phyloP scores from a whole-genome alignment of 257 asterid species.

The Solanum gandarillasii region DNA sequence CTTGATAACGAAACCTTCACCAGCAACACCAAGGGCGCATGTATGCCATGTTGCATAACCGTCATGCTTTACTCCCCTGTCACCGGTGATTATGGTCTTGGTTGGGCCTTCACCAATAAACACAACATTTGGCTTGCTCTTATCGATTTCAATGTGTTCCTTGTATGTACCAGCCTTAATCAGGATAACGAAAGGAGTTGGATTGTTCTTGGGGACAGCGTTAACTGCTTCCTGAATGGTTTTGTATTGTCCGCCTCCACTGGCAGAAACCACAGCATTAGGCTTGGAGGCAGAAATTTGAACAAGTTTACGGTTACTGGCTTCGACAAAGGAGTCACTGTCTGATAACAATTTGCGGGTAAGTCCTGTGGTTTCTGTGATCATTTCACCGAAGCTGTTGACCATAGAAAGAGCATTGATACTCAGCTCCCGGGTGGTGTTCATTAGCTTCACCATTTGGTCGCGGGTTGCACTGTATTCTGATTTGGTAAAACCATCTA shows the following conservation, averaged over 20 bases:
- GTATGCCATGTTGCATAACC: not conserved
- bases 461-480: conserved; percentile 42
- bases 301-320: not conserved
- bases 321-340: not conserved
- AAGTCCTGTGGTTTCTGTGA: conserved; percentile 9
- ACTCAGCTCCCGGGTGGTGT: conserved; percentile 30
- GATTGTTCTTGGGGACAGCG: not conserved
- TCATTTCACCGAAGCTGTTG: conserved; percentile 16
- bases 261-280: conserved; percentile 37
- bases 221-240: conserved; percentile 14
- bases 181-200: conserved; percentile 9
- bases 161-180: conserved; percentile 27
- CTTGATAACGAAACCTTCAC: conserved; percentile 43
- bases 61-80: conserved; percentile 6
- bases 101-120: conserved; percentile 55
- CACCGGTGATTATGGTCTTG: conserved; percentile 26
- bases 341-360: conserved; percentile 18
- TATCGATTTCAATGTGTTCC: conserved; percentile 14
- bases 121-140: conserved; percentile 12
- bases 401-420: conserved; percentile 55
- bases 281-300: conserved; percentile 6
- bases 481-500: conserved; percentile 53
- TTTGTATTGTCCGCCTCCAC: conserved; percentile 22
- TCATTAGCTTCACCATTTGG: conserved; percentile 43
- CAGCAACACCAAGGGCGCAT: not conserved